Evolutionary conservation across 1,284 basidiomycete genomes (phyloP), one percentile per base, ranked within the genome.

Genomic region (Tilletia indica): DNA sequence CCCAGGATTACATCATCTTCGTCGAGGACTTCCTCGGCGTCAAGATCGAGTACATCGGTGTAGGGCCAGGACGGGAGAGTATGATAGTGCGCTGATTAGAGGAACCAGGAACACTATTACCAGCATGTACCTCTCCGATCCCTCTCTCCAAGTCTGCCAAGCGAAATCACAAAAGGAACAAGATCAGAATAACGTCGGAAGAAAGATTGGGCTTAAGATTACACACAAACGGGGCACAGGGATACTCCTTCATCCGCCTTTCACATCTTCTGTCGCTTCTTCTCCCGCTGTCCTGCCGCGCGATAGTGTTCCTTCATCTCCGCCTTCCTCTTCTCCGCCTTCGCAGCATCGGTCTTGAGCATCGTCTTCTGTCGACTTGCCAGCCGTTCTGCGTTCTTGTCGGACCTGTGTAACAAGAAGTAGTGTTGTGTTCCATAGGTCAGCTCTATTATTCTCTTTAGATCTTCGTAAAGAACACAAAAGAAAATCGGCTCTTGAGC

Each of bases 1-100:
- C 93, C 87, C 90, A 89, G 86, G 89, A 88, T 78, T 99, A 99
- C 85, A 87, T 99, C 75, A 88, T 89, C 77, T 97, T 92, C 83
- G 93, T 98, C 78, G 95, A 98, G 86, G 82, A 89, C 56, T 92
- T 89, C 85, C 86, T 94, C 25, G 88, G 88, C n/a, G 90, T 93
- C 42, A 91, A 90, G 70, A 88, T 98, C 74, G 91, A 92, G 84
- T 97, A 92, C 91, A 94, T 97, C 76, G 94, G 94, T 5, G 90
- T 94, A 38, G 94, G 94, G 0, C 92, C 94, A 4, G 92, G 88
- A 36, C 86, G 94, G 70, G 90, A 93, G 76, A 90, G 89, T 73
- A 95, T 95, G 93, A 82, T 93, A 66, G 34, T 21, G 39, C 73
- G 72, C 64, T 74, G 45, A 58, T 45, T 8, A 14, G 42, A 45